Conservation (phyloP, 495 filamentous ascomycete genomes). For the Aspergillus funiculosus region DNA sequence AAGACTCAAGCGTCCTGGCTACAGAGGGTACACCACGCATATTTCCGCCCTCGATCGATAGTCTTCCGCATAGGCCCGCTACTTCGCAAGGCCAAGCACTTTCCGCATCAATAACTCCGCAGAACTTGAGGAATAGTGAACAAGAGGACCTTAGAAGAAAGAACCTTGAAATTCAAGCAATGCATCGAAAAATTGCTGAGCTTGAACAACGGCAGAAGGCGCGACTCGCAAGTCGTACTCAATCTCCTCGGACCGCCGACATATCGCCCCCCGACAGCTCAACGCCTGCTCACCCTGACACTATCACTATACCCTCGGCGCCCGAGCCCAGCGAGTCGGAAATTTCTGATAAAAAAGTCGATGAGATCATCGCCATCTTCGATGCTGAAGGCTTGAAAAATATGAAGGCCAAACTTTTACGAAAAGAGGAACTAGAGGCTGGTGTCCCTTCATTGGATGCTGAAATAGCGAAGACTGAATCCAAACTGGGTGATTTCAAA, state of each 20-base stretch:
- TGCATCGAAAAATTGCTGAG: constrained; percentile 72
- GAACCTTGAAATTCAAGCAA: constrained; percentile 64
- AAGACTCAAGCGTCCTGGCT: not conserved
- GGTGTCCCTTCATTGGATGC: constrained; percentile 54
- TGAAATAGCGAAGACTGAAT: constrained; percentile 41
- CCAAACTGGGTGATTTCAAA: constrained; percentile 48
- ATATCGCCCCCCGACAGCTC: constrained; percentile 18
- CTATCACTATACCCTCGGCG: constrained; percentile 4
- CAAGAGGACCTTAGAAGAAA: constrained; percentile 56
- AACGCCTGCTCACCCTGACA: constrained; percentile 15
- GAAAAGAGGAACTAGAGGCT: constrained; percentile 50
- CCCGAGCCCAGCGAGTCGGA: not conserved
- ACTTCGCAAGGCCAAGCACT: constrained; percentile 14
- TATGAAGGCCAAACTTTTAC: constrained; percentile 32
- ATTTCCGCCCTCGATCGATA: constrained; percentile 1
- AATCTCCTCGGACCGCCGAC: constrained; percentile 28
- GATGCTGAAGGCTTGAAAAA: constrained; percentile 21
- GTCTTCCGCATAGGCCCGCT: constrained; percentile 11
- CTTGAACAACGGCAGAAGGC: constrained; percentile 62
- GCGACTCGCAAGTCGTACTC: constrained; percentile 39
- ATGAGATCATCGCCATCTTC: constrained; percentile 2
- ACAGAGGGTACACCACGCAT: not conserved
- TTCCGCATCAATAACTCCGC: constrained; percentile 35
- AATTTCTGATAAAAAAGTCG: not conserved
- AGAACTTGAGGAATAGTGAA: constrained; percentile 31